phyloP scores from a whole-genome alignment of 805 yeast species.

The Candida coquimbonensis region DNA sequence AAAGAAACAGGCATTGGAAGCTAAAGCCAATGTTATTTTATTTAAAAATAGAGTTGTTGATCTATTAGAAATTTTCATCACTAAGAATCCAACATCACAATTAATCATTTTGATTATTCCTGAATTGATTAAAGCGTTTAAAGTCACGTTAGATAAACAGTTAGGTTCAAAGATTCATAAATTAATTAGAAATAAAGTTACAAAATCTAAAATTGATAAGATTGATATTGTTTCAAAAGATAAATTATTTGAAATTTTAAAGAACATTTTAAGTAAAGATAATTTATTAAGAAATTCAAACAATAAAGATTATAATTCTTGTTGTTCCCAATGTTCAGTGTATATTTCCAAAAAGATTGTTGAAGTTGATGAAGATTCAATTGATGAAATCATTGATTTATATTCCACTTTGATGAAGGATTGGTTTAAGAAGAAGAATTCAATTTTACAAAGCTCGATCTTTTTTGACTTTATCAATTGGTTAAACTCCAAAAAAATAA shows the following conservation, averaged over 20 bases:
- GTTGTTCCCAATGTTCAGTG: slow-evolving; percentile 59
- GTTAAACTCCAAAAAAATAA: slow-evolving; percentile 43
- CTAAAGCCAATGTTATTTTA: slow-evolving; percentile 69
- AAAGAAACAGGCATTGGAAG: slow-evolving; percentile 68
- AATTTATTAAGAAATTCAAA: slow-evolving; percentile 27
- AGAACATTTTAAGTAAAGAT: slow-evolving; percentile 34
- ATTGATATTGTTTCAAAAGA: slow-evolving; percentile 18
- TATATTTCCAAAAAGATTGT: slow-evolving; percentile 54
- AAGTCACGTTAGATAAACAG: slow-evolving; percentile 59
- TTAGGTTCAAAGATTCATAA: slow-evolving; percentile 73
- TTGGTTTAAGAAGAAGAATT: slow-evolving; percentile 49
- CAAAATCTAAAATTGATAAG: slow-evolving; percentile 36
- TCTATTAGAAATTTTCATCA: slow-evolving; percentile 57
- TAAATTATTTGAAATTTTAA: slow-evolving; percentile 24
- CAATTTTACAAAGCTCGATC: slow-evolving; percentile 45
- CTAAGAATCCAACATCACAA: slow-evolving; percentile 23
- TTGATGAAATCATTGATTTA: slow-evolving; percentile 43
- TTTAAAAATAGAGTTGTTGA: slow-evolving; percentile 78
- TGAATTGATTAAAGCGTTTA: slow-evolving; percentile 56
- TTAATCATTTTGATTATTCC: slow-evolving; percentile 38
- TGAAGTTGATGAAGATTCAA: slow-evolving; percentile 21
- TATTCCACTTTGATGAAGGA: slow-evolving; percentile 48
- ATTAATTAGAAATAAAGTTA: slow-evolving; percentile 52
- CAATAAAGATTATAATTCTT: slow-evolving; percentile 28
- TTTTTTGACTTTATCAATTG: slow-evolving; percentile 80